Percentiles rank a stretch among this genome's conserved stretches.
phyloP scores from a whole-genome alignment of 2,329 filamentous ascomycete species.

The Raffaelea albimanens region DNA sequence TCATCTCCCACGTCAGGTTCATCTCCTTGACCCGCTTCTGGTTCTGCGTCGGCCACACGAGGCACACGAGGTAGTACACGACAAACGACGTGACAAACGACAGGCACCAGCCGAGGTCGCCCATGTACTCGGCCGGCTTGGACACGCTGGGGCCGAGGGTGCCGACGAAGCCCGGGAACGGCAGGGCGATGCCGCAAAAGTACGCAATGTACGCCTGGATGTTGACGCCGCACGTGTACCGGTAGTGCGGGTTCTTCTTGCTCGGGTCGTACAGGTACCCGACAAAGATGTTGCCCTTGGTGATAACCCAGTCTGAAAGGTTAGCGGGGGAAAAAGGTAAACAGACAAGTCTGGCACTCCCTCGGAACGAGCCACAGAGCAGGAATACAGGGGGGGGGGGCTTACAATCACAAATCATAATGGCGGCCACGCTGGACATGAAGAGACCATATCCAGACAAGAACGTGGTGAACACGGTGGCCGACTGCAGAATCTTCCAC shows the following conservation, averaged over 20 bases:
- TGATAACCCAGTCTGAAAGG: constrained; percentile 22
- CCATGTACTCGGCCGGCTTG: constrained; percentile 19
- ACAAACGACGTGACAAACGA: constrained; percentile 22
- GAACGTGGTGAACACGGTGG: constrained; percentile 14
- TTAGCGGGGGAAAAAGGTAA: not conserved
- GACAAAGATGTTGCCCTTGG: constrained; percentile 23
- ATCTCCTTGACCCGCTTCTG: constrained; percentile 6
- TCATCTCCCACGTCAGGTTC: constrained; percentile 6
- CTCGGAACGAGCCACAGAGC: no score
- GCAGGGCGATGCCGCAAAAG: constrained; percentile 22
- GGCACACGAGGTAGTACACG: constrained; percentile 24
- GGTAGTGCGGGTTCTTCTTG: constrained; percentile 21
- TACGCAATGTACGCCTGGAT: constrained; percentile 25
- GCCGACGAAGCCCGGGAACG: constrained; percentile 24
- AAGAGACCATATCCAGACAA: constrained; percentile 14
- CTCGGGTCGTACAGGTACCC: constrained; percentile 22
- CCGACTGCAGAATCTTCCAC: constrained; percentile 16
- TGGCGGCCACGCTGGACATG: constrained; percentile 13
- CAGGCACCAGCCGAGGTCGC: constrained; percentile 23
- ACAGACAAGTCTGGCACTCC: no score
- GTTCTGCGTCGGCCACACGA: constrained; percentile 24
- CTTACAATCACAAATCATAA: constrained; percentile 14
- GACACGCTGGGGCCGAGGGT: constrained; percentile 22
- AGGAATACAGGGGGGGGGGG: not conserved
- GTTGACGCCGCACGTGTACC: constrained; percentile 23